Percentiles rank a stretch among this genome's conserved stretches.
These are phyloP conservation scores for Vicia villosa DNA, from an alignment of 306 rosid species.

Conservation along the genomic window DNA sequence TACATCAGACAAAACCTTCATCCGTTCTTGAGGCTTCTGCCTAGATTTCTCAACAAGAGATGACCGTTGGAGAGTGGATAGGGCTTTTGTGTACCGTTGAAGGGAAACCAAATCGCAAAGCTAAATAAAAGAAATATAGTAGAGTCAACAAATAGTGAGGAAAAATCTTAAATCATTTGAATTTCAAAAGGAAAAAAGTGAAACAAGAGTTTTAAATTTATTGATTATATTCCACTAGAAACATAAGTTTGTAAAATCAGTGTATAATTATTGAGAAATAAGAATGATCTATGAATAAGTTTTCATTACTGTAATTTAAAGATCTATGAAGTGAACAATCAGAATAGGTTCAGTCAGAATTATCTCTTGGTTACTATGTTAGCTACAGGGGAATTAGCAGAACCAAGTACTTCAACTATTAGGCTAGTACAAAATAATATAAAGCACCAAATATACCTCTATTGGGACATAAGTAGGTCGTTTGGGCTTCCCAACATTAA, in stretches of 20 bases:
- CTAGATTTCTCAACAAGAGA: slow-evolving; percentile 89
- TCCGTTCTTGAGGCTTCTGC: slow-evolving; percentile 91
- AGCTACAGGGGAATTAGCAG: no score
- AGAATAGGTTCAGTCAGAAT: no score
- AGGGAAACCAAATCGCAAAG: slow-evolving; percentile 79
- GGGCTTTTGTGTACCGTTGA: slow-evolving; percentile 84
- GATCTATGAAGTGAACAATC: no score
- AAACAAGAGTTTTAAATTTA: no score
- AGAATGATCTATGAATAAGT: no score
- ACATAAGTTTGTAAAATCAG: background rate
- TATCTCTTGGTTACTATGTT: no score
- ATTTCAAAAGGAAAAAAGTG: no score
- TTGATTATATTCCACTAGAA: no score
- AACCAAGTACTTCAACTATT: no score
- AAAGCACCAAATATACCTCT: slow-evolving; percentile 57
- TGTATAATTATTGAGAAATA: background rate
- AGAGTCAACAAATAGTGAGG: background rate
- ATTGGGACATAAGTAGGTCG: slow-evolving; percentile 81
- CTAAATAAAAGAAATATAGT: slow-evolving; percentile 36
- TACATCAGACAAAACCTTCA: slow-evolving; percentile 70
- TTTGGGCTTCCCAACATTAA: slow-evolving; percentile 94
- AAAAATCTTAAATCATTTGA: background rate
- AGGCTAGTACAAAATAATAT: background rate
- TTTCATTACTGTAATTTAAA: no score
- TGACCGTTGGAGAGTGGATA: slow-evolving; percentile 78